Evolutionary conservation across 805 yeast genomes (phyloP).

Genomic region (Yarrowia sp.): DNA sequence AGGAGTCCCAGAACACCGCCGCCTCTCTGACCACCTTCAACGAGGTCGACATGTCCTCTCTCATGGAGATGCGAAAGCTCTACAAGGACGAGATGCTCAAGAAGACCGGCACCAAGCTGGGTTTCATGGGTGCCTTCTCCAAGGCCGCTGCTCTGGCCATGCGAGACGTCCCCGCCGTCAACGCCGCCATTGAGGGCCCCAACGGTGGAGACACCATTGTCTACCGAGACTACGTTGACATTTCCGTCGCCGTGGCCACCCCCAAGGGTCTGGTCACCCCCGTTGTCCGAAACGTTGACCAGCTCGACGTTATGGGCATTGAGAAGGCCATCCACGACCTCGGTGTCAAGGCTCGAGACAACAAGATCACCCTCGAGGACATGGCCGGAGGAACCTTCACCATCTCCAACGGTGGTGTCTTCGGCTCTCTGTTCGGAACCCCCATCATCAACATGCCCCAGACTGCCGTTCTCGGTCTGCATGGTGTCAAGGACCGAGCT

Average conservation of each 20-base stretch:
- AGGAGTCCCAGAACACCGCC: conserved; percentile 98
- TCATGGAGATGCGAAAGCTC: conserved; percentile 91
- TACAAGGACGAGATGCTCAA: conserved; percentile 97
- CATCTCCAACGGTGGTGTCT: conserved; percentile 98
- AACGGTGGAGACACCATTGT: conserved; percentile 85
- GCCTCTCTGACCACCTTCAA: conserved; percentile 98
- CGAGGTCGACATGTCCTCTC: conserved; percentile 94
- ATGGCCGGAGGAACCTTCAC: conserved; percentile 99
- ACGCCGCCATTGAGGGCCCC: conserved; percentile 84
- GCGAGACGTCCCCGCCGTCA: conserved; percentile 93
- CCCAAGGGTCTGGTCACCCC: conserved; percentile 99
- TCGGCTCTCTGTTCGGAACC: conserved; percentile 96
- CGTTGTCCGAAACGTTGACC: conserved; percentile 95
- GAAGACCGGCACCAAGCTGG: conserved; percentile 91
- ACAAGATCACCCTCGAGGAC: conserved; percentile 94
- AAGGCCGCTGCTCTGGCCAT: conserved; percentile 92
- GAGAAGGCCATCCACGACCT: conserved; percentile 83
- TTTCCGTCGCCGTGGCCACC: conserved; percentile 96
- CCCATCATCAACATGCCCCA: conserved; percentile 99
- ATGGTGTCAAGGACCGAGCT: conserved; percentile 97
- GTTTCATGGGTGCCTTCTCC: conserved; percentile 98
- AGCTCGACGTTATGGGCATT: conserved; percentile 82
- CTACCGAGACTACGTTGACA: conserved; percentile 94
- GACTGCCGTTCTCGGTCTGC: conserved; percentile 96
- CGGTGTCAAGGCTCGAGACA: conserved; percentile 95